Conservation (phyloP, 345 rosid species). For the Rhodomyrtus tomentosa region DNA sequence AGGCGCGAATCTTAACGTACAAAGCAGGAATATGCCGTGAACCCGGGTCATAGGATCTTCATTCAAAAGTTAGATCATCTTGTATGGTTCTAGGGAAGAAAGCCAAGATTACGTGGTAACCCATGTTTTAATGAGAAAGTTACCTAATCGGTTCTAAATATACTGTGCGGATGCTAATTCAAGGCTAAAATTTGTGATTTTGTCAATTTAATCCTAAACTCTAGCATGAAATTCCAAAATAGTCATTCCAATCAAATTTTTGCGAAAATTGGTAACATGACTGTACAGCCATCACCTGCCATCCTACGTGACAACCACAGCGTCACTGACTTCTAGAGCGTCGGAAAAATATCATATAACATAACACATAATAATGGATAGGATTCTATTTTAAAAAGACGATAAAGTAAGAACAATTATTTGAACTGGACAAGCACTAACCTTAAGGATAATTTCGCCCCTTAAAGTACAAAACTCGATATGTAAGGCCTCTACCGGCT, state of each 20-base stretch:
- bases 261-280: neutral
- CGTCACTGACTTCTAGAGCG: neutral
- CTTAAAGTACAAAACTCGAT: no score
- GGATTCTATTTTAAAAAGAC: no score
- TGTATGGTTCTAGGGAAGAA: neutral
- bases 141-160: neutral
- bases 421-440: no score
- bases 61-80: neutral
- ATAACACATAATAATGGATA: no score
- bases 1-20: neutral
- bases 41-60: neutral
- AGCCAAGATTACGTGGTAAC: neutral
- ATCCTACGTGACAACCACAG: neutral
- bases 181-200: neutral
- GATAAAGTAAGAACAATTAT: no score
- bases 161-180: neutral
- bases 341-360: no score
- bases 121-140: neutral
- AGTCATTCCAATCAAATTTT: neutral
- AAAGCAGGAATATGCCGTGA: neutral
- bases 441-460: no score
- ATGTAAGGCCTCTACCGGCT: no score
- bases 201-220: neutral
- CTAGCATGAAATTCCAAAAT: neutral
- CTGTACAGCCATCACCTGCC: neutral